Evolutionary conservation across 2,329 filamentous ascomycete genomes (phyloP).

Genomic region (Scolecobasidium constrictum): DNA sequence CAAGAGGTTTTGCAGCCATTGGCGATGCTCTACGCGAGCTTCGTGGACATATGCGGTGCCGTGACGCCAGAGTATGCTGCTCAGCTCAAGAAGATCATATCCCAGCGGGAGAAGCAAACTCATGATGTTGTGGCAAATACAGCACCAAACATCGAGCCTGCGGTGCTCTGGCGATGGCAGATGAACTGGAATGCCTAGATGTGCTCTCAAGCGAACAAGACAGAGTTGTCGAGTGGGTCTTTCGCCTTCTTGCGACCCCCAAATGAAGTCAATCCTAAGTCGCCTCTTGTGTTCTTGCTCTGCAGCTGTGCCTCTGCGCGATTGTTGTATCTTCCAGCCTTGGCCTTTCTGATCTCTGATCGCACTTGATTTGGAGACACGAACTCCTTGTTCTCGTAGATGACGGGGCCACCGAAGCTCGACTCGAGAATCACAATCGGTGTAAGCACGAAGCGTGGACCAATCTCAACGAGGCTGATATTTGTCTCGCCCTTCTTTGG

Average conservation of each 20-base stretch:
- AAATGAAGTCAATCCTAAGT: slow-evolving; percentile 61
- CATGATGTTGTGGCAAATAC: not conserved
- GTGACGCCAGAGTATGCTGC: slow-evolving; percentile 26
- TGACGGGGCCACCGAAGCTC: slow-evolving; percentile 88
- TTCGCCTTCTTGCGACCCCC: slow-evolving; percentile 52
- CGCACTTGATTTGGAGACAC: slow-evolving; percentile 92
- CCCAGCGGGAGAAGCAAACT: not conserved
- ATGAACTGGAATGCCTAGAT: slow-evolving; percentile 8
- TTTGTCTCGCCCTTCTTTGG: slow-evolving; percentile 51
- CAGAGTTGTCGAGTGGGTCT: slow-evolving; percentile 64
- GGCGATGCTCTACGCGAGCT: slow-evolving; percentile 23
- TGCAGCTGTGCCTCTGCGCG: slow-evolving; percentile 66
- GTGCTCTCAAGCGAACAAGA: slow-evolving; percentile 57
- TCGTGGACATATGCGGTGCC: slow-evolving; percentile 25
- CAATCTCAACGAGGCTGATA: slow-evolving; percentile 81
- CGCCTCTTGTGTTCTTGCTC: slow-evolving; percentile 60
- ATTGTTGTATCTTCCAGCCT: slow-evolving; percentile 67
- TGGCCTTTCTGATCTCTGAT: slow-evolving; percentile 63
- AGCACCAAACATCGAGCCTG: not conserved
- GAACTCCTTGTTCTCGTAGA: slow-evolving; percentile 97
- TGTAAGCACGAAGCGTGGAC: slow-evolving; percentile 83
- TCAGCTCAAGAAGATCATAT: slow-evolving; percentile 5
- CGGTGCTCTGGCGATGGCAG: slow-evolving; percentile 8
- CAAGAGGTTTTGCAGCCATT: slow-evolving; percentile 31
- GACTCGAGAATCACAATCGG: slow-evolving; percentile 93